A percentile compares a stretch with the other conserved stretches of the same genome.
phyloP scores from a whole-genome alignment of 73 alveolate species.

The Loxodes magnus region DNA sequence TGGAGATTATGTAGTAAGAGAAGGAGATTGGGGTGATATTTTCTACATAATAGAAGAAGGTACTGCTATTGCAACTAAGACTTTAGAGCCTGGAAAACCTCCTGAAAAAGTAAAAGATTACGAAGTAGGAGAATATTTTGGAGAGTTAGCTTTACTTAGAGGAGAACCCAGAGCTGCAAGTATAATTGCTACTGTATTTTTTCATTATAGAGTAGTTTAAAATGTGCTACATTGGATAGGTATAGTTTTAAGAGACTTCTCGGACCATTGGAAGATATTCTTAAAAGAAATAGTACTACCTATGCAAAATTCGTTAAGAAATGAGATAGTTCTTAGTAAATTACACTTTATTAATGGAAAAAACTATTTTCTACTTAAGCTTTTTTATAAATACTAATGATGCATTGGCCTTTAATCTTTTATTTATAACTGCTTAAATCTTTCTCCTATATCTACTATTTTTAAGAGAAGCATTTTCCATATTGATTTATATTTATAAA shows the following conservation, averaged over 20 bases:
- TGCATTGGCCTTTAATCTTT: too few species aligned
- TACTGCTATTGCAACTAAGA: conserved; percentile 71
- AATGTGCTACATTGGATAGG: conserved; percentile 13
- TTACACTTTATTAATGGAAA: too few species aligned
- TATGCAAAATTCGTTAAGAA: too few species aligned
- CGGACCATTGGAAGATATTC: conserved; percentile 22
- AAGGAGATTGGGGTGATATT: conserved; percentile 93
- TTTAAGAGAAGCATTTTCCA: too few species aligned
- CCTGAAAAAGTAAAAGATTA: conserved; percentile 24
- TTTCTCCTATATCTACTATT: too few species aligned
- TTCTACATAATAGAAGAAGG: conserved; percentile 96
- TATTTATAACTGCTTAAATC: too few species aligned
- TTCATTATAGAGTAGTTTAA: conserved; percentile 1
- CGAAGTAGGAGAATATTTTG: conserved; percentile 49
- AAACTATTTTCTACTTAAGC: too few species aligned
- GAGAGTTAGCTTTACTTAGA: conserved; percentile 46
- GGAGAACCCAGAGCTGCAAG: conserved; percentile 60
- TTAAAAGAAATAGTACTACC: conserved; percentile 10
- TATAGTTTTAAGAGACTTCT: conserved; percentile 20
- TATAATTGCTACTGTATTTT: conserved; percentile 33
- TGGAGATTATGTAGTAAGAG: conserved; percentile 47
- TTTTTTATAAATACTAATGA: too few species aligned
- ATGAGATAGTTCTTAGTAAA: too few species aligned
- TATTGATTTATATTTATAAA: too few species aligned
- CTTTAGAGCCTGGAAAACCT: conserved; percentile 3